These are phyloP conservation scores for Hymenoscyphus albidus DNA, from an alignment of 2,329 filamentous ascomycete species.

Conservation along the genomic window DNA sequence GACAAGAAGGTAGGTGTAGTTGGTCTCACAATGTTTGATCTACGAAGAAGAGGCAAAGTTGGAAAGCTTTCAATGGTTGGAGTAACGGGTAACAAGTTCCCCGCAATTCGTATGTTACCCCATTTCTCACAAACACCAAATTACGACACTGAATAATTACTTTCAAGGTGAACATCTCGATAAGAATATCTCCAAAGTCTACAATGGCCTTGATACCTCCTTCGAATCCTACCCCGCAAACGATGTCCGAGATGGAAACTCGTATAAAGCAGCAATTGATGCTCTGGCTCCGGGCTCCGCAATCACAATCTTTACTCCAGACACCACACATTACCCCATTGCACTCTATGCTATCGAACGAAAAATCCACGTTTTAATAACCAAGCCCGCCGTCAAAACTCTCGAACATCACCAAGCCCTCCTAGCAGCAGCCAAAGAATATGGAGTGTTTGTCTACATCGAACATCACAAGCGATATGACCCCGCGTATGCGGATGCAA, in stretches of 20 bases:
- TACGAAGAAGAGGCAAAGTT: constrained; percentile 84
- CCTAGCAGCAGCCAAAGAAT: constrained; percentile 64
- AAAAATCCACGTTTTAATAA: constrained; percentile 85
- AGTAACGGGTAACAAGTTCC: constrained; percentile 83
- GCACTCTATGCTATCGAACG: constrained; percentile 88
- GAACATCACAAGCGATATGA: constrained; percentile 98
- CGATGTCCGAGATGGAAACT: constrained; percentile 67
- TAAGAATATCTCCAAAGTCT: constrained; percentile 82
- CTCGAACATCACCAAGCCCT: constrained; percentile 76
- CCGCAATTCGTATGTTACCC: constrained; percentile 69
- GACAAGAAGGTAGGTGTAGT: constrained; percentile 98
- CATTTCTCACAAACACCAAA: constrained; percentile 1
- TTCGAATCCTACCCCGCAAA: constrained; percentile 81
- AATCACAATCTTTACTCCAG: constrained; percentile 94
- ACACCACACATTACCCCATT: constrained; percentile 89
- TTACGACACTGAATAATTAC: not conserved
- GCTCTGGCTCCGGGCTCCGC: constrained; percentile 75
- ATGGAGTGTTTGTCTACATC: constrained; percentile 84
- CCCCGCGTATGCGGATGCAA: constrained; percentile 85
- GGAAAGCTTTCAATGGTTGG: constrained; percentile 84
- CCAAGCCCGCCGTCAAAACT: constrained; percentile 86
- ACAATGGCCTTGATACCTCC: constrained; percentile 83
- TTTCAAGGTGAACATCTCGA: constrained; percentile 69
- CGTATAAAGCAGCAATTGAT: constrained; percentile 88
- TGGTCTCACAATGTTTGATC: constrained; percentile 82